Percentiles rank a stretch among this genome's conserved stretches.
Conservation (phyloP, 768 basidiomycete species). For the Leccinum obscurum region DNA sequence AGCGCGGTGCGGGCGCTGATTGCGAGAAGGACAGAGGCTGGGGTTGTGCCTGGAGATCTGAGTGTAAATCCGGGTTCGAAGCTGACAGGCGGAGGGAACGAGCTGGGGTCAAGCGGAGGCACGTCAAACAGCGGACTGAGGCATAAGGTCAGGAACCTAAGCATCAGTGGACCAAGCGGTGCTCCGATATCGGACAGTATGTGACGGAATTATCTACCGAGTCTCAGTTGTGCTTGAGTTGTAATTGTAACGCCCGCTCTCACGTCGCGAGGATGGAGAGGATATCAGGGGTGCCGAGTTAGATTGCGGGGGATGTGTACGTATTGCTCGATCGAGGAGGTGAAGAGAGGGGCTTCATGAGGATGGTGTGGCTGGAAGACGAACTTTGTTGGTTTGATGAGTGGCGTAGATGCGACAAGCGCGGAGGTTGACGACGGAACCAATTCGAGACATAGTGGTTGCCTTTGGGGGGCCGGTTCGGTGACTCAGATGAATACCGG, state of each 20-base stretch:
- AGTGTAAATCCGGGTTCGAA: slow-evolving; percentile 21
- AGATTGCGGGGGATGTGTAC: slow-evolving; percentile 1
- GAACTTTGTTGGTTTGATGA: slow-evolving; percentile 31
- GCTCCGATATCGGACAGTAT: slow-evolving; percentile 25
- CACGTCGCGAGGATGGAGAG: slow-evolving; percentile 18
- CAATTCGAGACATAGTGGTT: slow-evolving; percentile 27
- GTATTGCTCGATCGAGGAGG: background rate
- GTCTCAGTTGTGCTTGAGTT: slow-evolving; percentile 6
- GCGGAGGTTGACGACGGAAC: slow-evolving; percentile 28
- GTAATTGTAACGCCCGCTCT: slow-evolving; percentile 20
- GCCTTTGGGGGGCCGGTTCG: slow-evolving; percentile 15
- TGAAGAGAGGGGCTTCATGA: background rate
- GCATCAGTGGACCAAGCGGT: slow-evolving; percentile 39
- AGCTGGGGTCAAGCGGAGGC: slow-evolving; percentile 24
- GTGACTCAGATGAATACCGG: slow-evolving; percentile 9
- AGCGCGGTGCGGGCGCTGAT: slow-evolving; percentile 93
- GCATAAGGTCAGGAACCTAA: slow-evolving; percentile 48
- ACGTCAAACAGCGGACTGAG: slow-evolving; percentile 40
- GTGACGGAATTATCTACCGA: slow-evolving; percentile 25
- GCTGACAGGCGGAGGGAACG: slow-evolving; percentile 10
- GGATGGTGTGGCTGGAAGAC: slow-evolving; percentile 5
- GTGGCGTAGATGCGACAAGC: slow-evolving; percentile 36
- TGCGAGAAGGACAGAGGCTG: slow-evolving; percentile 60
- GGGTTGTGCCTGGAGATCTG: slow-evolving; percentile 49
- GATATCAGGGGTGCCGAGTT: slow-evolving; percentile 10